Evolutionary conservation across 306 rosid species (phyloP).

Genomic region (Ceratonia siliqua): DNA sequence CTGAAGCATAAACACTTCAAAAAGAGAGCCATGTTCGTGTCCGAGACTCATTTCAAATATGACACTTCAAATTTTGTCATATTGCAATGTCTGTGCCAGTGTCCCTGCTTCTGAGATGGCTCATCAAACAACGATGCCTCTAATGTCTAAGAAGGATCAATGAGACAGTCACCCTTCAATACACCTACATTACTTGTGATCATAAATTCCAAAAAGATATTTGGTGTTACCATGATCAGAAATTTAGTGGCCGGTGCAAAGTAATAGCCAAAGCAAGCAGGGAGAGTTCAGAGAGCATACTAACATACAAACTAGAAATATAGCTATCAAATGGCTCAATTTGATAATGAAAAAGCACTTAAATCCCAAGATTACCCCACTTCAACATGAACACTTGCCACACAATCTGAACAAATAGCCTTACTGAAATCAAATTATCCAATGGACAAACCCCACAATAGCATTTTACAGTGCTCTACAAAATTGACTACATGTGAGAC

Average conservation of each 20-base stretch:
- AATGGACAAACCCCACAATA: neutral
- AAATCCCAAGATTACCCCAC: neutral
- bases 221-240: neutral
- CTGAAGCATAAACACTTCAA: no score
- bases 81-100: no score
- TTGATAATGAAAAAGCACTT: neutral
- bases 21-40: no score
- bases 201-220: neutral
- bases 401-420: neutral
- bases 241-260: neutral
- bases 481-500: neutral
- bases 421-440: conserved; percentile 4
- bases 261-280: neutral
- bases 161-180: neutral
- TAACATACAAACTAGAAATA: neutral
- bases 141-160: conserved; percentile 2
- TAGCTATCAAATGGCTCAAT: conserved; percentile 11
- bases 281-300: neutral
- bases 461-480: neutral
- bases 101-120: no score
- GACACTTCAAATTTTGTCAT: no score
- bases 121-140: neutral
- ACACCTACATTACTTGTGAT: neutral
- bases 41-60: no score
- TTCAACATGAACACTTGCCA: neutral